Percentiles rank a stretch among this genome's conserved stretches.
phyloP scores from a whole-genome alignment of 2,329 filamentous ascomycete genomes.

The Cercospora sesami region DNA sequence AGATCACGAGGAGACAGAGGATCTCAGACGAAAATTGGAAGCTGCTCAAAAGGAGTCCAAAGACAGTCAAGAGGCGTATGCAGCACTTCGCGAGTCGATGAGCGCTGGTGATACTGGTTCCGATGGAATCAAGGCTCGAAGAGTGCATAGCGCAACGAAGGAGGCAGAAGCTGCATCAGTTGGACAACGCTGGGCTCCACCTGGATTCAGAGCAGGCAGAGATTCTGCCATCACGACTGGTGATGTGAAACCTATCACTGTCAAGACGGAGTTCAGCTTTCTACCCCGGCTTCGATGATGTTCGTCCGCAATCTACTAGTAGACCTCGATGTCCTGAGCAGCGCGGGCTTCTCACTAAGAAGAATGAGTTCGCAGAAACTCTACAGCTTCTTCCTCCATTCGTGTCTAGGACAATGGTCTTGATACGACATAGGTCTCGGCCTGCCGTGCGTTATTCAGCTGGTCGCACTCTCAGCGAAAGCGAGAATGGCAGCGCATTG shows the following conservation, averaged over 20 bases:
- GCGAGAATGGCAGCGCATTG: not conserved
- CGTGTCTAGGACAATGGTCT: not conserved
- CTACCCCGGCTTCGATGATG: slow-evolving; percentile 8
- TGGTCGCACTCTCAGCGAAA: not conserved
- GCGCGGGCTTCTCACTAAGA: not conserved
- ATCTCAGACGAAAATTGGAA: not conserved
- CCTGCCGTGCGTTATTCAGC: not conserved
- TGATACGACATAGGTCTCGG: not conserved
- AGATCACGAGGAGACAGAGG: not conserved
- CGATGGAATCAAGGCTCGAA: not conserved
- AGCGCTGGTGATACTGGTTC: not conserved
- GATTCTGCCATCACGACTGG: slow-evolving; percentile 12
- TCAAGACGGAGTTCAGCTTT: slow-evolving; percentile 8
- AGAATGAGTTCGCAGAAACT: not conserved
- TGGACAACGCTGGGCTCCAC: slow-evolving; percentile 13
- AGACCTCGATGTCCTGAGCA: not conserved
- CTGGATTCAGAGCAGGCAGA: slow-evolving; percentile 8
- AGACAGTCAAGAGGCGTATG: not conserved
- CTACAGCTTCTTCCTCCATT: not conserved
- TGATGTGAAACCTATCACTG: slow-evolving; percentile 6
- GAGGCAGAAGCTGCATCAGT: slow-evolving; percentile 15
- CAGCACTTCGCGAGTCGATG: not conserved
- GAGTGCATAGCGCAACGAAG: slow-evolving; percentile 3
- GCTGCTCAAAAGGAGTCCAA: not conserved
- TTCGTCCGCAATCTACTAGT: not conserved